Evolutionary conservation across 768 basidiomycete genomes (phyloP).

Genomic region (Punctularia strigosozonata): DNA sequence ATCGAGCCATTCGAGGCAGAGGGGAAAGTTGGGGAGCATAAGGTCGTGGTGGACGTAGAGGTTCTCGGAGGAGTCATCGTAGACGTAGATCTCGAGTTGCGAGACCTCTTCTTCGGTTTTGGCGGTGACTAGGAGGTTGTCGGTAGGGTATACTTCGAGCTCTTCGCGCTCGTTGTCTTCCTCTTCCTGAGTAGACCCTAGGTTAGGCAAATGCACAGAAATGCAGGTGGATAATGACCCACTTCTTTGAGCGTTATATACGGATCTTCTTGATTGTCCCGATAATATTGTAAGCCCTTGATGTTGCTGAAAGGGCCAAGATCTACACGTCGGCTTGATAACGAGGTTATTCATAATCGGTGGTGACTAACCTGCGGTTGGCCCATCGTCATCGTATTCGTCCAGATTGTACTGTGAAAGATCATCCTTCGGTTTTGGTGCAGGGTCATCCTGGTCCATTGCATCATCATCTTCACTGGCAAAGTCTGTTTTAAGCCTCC

Average conservation of each 20-base stretch:
- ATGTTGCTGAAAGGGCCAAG: constrained; percentile 87
- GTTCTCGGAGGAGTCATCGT: constrained; percentile 85
- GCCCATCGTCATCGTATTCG: constrained; percentile 76
- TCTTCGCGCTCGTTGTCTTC: constrained; percentile 82
- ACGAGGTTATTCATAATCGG: constrained; percentile 7
- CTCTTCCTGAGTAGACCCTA: constrained; percentile 36
- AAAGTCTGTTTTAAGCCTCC: constrained; percentile 17
- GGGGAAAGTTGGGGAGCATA: constrained; percentile 93
- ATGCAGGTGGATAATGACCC: constrained; percentile 14
- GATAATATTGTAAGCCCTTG: constrained; percentile 88
- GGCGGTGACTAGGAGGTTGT: constrained; percentile 85
- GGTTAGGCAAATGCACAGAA: background rate
- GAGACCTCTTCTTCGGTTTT: constrained; percentile 97
- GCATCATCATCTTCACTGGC: constrained; percentile 39
- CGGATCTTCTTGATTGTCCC: constrained; percentile 88
- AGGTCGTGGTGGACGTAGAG: constrained; percentile 96
- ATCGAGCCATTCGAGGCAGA: constrained; percentile 98
- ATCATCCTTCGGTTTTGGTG: constrained; percentile 37
- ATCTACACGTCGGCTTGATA: constrained; percentile 22
- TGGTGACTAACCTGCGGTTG: constrained; percentile 18
- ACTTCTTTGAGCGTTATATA: constrained; percentile 95
- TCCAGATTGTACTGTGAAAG: constrained; percentile 84
- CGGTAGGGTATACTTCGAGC: constrained; percentile 78
- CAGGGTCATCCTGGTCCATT: constrained; percentile 36
- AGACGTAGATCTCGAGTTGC: constrained; percentile 91